Conservation (phyloP, 2,329 filamentous ascomycete genomes). For the Pseudophaeomoniella oleicola region DNA sequence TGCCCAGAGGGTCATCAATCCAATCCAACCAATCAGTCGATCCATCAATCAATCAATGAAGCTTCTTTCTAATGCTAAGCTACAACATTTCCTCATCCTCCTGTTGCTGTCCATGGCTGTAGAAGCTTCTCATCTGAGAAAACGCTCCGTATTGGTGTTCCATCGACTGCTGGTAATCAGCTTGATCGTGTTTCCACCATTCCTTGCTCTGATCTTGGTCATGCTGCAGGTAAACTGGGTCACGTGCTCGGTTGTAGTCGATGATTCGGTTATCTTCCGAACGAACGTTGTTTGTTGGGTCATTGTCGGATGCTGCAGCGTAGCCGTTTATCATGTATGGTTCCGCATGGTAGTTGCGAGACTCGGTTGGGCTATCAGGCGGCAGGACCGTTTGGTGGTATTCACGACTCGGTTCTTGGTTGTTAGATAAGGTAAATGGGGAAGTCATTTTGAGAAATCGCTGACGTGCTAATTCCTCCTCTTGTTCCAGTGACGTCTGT, state of each 20-base stretch:
- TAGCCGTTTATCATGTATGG: slow-evolving; percentile 81
- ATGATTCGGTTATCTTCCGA: slow-evolving; percentile 1
- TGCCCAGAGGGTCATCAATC: no score
- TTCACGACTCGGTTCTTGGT: slow-evolving; percentile 33
- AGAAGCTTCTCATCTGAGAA: slow-evolving; percentile 17
- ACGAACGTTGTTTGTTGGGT: slow-evolving; percentile 33
- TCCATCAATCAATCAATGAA: no score
- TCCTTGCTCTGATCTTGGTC: slow-evolving; percentile 10
- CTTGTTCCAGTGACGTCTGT: slow-evolving; percentile 38
- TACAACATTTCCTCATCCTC: slow-evolving; percentile 13
- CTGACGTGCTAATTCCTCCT: slow-evolving; percentile 40
- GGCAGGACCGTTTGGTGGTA: slow-evolving; percentile 6
- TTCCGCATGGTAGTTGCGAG: slow-evolving; percentile 43
- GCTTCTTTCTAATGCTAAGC: background rate
- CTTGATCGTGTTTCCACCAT: slow-evolving; percentile 22
- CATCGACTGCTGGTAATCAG: slow-evolving; percentile 10
- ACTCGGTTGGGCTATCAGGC: slow-evolving; percentile 2
- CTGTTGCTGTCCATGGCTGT: slow-evolving; percentile 8
- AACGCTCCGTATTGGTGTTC: slow-evolving; percentile 24
- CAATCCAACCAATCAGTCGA: no score
- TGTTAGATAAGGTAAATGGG: slow-evolving; percentile 2
- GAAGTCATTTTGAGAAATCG: slow-evolving; percentile 40
- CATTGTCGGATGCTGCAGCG: slow-evolving; percentile 50
- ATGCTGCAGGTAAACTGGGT: slow-evolving; percentile 21
- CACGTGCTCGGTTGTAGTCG: slow-evolving; percentile 20